Base-by-base conservation (phyloP, 2,329 filamentous ascomycete species). In the Penicillium sp. region DNA sequence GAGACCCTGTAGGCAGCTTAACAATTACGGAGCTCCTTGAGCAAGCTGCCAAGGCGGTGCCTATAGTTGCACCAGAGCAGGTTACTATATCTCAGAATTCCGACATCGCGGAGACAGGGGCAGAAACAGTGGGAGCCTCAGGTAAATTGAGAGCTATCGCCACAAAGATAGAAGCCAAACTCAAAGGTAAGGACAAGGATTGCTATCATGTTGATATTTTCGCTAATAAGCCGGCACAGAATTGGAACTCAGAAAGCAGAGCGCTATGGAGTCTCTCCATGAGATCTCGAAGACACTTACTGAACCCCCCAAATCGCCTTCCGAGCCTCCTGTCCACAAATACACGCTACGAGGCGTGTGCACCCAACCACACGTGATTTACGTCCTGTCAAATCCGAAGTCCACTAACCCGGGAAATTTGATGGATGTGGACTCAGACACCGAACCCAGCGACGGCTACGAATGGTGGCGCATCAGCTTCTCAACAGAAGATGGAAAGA, bases 321-420 rank as follows among this genome's bases (percentile, higher is more conserved):
- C 72, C 11, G 66, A 75, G 34, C 65, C 73, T 36, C 75, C 76
- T 38, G 64, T 74, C 45, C 67, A 78, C 60, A 78, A 76, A 46
- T 86, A 86, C 63, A 79, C 78, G 1, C 74, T 86, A 19, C 78
- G 79, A 41, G 84, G 84, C 27, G 79, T 86, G 5, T 81, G 81
- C 35, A 85, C 83, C 3, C 76, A 80, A 45, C 76, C 81, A 1
- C 79, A 82, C 61, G 76, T 84, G 26, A 82, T 79, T 32, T 86
- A 85, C 61, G 68, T 86, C 14, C 73, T 83, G 16, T 74, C 76
- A 26, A 74, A 72, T 6, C 69, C 61, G 11, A 63, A 49, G 3
- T 35, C 58, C 8, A 53, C 58, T n/a, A 45, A 47, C 14, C 59
- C 70, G 23, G 52, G 60, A 2, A 55, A 66, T 59, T 60, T 60